Percentiles rank a stretch among this genome's conserved stretches.
Evolutionary conservation across 192 early-diverging fungal genomes (phyloP).

Genomic region (Backusella mclennaniae): DNA sequence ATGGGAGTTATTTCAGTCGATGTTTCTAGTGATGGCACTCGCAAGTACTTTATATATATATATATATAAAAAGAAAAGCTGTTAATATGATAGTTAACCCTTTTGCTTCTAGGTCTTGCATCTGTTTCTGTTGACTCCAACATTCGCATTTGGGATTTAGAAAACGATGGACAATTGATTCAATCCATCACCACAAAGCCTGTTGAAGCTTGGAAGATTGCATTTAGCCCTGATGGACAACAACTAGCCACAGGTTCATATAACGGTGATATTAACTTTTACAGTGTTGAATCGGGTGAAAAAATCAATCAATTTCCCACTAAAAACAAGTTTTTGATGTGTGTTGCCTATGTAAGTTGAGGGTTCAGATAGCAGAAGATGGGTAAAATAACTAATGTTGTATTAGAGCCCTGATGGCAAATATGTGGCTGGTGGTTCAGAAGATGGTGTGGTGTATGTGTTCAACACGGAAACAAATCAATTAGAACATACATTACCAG

Average conservation of each 20-base stretch:
- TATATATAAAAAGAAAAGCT: not conserved
- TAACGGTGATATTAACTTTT: slow-evolving; percentile 70
- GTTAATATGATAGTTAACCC: not conserved
- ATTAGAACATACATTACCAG: slow-evolving; percentile 38
- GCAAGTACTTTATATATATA: slow-evolving; percentile 27
- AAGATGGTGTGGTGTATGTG: slow-evolving; percentile 48
- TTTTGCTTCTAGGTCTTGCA: slow-evolving; percentile 47
- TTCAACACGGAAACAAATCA: slow-evolving; percentile 41
- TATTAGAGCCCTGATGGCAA: slow-evolving; percentile 73
- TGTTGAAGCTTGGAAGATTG: slow-evolving; percentile 76
- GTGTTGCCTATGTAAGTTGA: slow-evolving; percentile 67
- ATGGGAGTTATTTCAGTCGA: slow-evolving; percentile 78
- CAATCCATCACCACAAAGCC: slow-evolving; percentile 64
- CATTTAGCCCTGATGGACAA: slow-evolving; percentile 72
- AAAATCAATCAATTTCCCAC: slow-evolving; percentile 68
- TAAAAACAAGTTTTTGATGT: slow-evolving; percentile 77
- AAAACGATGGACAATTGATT: slow-evolving; percentile 42
- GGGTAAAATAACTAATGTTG: no score
- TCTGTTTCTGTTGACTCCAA: slow-evolving; percentile 79
- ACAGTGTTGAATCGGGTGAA: slow-evolving; percentile 63
- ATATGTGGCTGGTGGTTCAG: slow-evolving; percentile 72
- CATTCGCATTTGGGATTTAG: slow-evolving; percentile 77
- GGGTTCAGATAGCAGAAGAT: no score
- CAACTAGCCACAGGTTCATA: slow-evolving; percentile 73
- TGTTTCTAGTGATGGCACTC: slow-evolving; percentile 52